phyloP scores from a whole-genome alignment of 2,329 filamentous ascomycete species.

The Plectosphaerella cucumerina region DNA sequence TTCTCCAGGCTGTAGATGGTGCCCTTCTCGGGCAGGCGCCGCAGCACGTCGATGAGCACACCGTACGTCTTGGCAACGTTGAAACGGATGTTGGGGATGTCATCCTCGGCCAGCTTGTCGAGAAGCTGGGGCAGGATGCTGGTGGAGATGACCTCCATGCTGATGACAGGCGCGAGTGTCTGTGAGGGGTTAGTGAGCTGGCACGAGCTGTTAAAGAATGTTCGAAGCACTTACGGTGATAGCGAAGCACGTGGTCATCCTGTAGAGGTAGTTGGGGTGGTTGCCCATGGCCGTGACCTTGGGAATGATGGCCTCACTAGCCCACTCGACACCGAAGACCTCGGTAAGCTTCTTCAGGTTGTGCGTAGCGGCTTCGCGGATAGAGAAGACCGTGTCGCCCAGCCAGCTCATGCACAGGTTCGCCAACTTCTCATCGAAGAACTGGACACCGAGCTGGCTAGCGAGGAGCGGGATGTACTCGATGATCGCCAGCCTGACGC shows the following conservation, averaged over 20 bases:
- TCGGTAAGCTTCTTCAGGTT: conserved; percentile 98
- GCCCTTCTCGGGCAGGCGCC: conserved; percentile 82
- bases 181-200: conserved; percentile 35
- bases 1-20: conserved; percentile 85
- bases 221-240: conserved; percentile 72
- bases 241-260: conserved; percentile 99
- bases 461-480: conserved; percentile 97
- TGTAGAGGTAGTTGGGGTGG: conserved; percentile 97
- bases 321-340: conserved; percentile 98
- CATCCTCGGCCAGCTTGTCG: conserved; percentile 87
- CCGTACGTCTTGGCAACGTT: conserved; percentile 98
- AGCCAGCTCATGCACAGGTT: conserved; percentile 97
- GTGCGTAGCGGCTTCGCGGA: conserved; percentile 92
- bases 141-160: conserved; percentile 85
- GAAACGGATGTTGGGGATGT: conserved; percentile 98
- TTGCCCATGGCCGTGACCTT: conserved; percentile 99
- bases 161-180: conserved; percentile 92
- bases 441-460: conserved; percentile 91
- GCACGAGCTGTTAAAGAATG: conserved; percentile 1
- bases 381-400: conserved; percentile 97
- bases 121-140: conserved; percentile 88
- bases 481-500: conserved; percentile 95
- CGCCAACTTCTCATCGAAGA: conserved; percentile 97
- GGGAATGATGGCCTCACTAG: conserved; percentile 92
- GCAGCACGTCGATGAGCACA: conserved; percentile 84